Evolutionary conservation across 495 filamentous ascomycete species (phyloP).

Genomic region (Bacidia gigantensis): DNA sequence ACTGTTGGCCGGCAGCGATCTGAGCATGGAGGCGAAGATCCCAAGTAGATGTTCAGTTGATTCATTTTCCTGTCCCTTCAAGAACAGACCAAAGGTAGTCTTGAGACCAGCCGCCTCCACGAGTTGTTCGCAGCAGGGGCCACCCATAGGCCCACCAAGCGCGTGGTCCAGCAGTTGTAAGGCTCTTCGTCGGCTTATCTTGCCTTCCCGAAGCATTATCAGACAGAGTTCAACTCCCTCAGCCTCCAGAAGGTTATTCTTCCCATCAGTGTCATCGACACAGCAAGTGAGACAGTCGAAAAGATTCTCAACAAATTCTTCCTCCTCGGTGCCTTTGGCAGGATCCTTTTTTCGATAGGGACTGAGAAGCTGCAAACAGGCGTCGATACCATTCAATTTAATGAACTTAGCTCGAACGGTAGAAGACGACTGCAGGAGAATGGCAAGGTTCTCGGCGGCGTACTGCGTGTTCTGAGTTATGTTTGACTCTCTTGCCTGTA

Average conservation of each 20-base stretch:
- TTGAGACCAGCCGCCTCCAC: slow-evolving; percentile 80
- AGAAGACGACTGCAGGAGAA: slow-evolving; percentile 59
- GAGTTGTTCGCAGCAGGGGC: slow-evolving; percentile 53
- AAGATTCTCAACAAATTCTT: slow-evolving; percentile 86
- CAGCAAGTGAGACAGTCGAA: slow-evolving; percentile 75
- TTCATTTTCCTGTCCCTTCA: slow-evolving; percentile 67
- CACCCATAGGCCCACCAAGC: slow-evolving; percentile 39
- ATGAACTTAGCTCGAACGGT: slow-evolving; percentile 51
- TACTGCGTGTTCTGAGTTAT: slow-evolving; percentile 91
- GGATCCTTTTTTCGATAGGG: slow-evolving; percentile 87
- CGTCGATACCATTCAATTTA: slow-evolving; percentile 58
- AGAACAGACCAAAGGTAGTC: slow-evolving; percentile 73
- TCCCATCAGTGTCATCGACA: slow-evolving; percentile 62
- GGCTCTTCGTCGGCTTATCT: slow-evolving; percentile 63
- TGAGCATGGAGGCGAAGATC: slow-evolving; percentile 75
- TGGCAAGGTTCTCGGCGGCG: slow-evolving; percentile 78
- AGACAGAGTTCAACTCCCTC: slow-evolving; percentile 86
- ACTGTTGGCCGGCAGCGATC: slow-evolving; percentile 64
- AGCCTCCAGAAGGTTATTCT: slow-evolving; percentile 69
- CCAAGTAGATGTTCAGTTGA: slow-evolving; percentile 76
- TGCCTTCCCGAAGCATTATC: slow-evolving; percentile 76
- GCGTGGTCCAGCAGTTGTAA: slow-evolving; percentile 79
- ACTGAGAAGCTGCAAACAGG: slow-evolving; percentile 68
- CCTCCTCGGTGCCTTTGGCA: slow-evolving; percentile 71
- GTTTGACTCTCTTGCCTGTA: slow-evolving; percentile 45